These are phyloP conservation scores for Magnaporthales sp. DNA, from an alignment of 2,329 filamentous ascomycete species.

Conservation along the genomic window DNA sequence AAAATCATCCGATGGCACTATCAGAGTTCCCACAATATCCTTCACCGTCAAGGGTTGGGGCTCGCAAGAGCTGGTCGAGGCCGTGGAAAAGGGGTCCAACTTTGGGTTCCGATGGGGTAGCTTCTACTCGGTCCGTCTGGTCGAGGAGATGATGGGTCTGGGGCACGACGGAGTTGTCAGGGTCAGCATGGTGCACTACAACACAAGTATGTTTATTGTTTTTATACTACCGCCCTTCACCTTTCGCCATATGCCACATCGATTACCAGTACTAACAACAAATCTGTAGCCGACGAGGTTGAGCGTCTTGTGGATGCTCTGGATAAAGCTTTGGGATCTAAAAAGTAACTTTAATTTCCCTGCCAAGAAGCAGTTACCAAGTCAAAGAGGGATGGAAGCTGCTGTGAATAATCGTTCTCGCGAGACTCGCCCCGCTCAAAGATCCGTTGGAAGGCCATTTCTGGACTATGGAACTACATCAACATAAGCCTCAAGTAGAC, in stretches of 20 bases:
- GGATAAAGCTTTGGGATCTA: slow-evolving; percentile 24
- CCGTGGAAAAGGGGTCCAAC: slow-evolving; percentile 42
- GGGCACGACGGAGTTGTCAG: slow-evolving; percentile 53
- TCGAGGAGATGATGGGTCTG: slow-evolving; percentile 45
- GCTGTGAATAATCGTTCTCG: background rate
- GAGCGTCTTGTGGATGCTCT: slow-evolving; percentile 40
- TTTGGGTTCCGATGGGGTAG: slow-evolving; percentile 54
- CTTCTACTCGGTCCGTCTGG: slow-evolving; percentile 53
- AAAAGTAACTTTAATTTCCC: background rate
- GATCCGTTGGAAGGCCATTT: background rate
- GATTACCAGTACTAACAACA: slow-evolving; percentile 7
- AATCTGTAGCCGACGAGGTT: slow-evolving; percentile 41
- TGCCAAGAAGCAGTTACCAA: background rate
- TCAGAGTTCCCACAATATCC: slow-evolving; percentile 55
- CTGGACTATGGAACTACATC: background rate
- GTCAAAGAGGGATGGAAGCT: background rate
- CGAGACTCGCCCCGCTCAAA: background rate
- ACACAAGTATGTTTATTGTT: slow-evolving; percentile 40
- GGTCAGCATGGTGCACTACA: slow-evolving; percentile 59
- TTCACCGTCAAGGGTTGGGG: slow-evolving; percentile 47
- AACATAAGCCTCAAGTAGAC: background rate
- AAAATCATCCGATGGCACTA: slow-evolving; percentile 31
- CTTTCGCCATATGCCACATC: background rate
- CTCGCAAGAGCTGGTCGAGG: slow-evolving; percentile 42
- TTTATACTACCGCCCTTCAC: background rate